These are phyloP conservation scores for Lactifluus piperatus DNA, from an alignment of 768 basidiomycete genomes.

Conservation along the genomic window DNA sequence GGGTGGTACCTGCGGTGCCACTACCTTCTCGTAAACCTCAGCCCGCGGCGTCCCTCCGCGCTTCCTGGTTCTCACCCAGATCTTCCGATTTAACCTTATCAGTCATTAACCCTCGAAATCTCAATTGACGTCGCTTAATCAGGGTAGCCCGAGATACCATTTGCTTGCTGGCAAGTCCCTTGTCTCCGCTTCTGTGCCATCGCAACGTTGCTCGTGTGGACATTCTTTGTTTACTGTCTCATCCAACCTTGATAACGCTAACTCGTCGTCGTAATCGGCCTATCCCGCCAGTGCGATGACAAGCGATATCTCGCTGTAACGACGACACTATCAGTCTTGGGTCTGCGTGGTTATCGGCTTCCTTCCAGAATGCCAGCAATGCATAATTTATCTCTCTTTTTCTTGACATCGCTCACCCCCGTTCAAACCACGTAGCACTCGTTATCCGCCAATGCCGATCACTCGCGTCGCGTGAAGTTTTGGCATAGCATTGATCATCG, in stretches of 20 bases:
- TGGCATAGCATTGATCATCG: neutral
- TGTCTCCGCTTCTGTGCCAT: neutral
- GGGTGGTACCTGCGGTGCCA: neutral
- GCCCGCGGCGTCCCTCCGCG: neutral
- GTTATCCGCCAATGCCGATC: slow-evolving; percentile 3
- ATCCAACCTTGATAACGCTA: slow-evolving; percentile 13
- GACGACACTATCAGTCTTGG: neutral
- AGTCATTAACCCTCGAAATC: slow-evolving; percentile 2
- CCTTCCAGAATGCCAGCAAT: slow-evolving; percentile 1
- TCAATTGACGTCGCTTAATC: slow-evolving; percentile 1
- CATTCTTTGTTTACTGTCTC: neutral
- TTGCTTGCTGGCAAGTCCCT: slow-evolving; percentile 10
- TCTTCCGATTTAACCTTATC: slow-evolving; percentile 14
- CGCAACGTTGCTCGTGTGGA: neutral
- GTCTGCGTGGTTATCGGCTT: neutral
- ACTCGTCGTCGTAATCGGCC: neutral
- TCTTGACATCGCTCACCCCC: neutral
- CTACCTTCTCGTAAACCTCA: neutral
- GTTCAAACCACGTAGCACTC: neutral
- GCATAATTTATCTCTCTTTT: neutral
- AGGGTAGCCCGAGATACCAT: neutral
- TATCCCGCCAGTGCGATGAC: neutral
- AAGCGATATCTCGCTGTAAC: neutral
- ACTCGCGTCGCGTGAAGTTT: neutral
- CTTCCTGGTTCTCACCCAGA: neutral